A percentile compares a stretch with the other conserved stretches of the same genome.
phyloP scores from a whole-genome alignment of 2,329 filamentous ascomycete genomes.

The Colletotrichum falcatum region DNA sequence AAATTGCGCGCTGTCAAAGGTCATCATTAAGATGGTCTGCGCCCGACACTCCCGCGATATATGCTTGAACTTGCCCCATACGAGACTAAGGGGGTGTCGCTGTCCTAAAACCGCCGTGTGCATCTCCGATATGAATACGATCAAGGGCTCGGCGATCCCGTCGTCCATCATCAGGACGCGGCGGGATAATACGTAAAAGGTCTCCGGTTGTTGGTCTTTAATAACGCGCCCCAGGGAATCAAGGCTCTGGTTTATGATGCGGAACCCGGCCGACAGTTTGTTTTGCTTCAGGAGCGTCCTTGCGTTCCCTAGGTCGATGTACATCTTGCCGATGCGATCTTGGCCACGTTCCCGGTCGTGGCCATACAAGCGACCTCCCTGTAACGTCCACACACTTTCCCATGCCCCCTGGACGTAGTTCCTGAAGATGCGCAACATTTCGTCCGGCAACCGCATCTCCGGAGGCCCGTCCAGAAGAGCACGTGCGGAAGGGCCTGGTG shows the following conservation, averaged over 20 bases:
- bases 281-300: not conserved
- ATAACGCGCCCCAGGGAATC: not conserved
- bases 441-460: not conserved
- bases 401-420: not conserved
- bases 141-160: not conserved
- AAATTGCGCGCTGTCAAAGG: not conserved
- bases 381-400: not conserved
- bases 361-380: not conserved
- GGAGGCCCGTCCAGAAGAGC: not conserved
- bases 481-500: not conserved
- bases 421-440: not conserved
- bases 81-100: not conserved
- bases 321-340: not conserved
- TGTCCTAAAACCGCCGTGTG: not conserved
- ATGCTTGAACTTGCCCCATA: not conserved
- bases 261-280: not conserved
- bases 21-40: not conserved
- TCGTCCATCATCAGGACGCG: not conserved
- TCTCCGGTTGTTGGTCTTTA: not conserved
- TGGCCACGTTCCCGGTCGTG: not conserved
- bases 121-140: not conserved
- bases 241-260: not conserved
- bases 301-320: not conserved
- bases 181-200: not conserved
- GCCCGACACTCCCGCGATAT: not conserved